Evolutionary conservation across 306 rosid species (phyloP).

Genomic region (Casuarina cunninghamiana): DNA sequence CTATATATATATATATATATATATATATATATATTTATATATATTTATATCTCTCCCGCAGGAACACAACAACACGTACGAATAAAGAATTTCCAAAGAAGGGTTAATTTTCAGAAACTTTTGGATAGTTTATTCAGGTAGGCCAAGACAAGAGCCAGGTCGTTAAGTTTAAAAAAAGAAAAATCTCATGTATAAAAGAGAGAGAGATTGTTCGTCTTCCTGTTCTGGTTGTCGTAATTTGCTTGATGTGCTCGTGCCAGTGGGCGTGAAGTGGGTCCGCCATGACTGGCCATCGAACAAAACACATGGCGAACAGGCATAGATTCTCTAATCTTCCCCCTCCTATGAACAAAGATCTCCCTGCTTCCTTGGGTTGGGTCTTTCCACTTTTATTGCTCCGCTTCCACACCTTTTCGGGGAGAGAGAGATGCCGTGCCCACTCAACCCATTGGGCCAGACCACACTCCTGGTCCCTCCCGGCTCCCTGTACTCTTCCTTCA

Average conservation of each 20-base stretch:
- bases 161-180: not conserved
- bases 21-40: not conserved
- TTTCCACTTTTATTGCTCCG: constrained; percentile 1
- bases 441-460: constrained; percentile 11
- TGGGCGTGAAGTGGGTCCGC: constrained; percentile 33
- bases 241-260: constrained; percentile 13
- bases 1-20: not conserved
- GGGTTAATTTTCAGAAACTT: constrained; percentile 33
- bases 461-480: too few species aligned
- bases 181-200: not conserved
- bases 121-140: constrained; percentile 30
- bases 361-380: not conserved
- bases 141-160: constrained; percentile 24
- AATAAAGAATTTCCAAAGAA: constrained; percentile 15
- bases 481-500: constrained; percentile 8
- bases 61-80: not conserved
- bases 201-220: not conserved
- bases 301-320: constrained; percentile 57
- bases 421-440: constrained; percentile 65
- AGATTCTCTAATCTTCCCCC: constrained; percentile 40
- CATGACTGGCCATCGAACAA: constrained; percentile 26
- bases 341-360: not conserved
- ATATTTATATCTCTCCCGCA: not conserved
- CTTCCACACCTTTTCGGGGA: constrained; percentile 28
- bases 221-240: not conserved